Evolutionary conservation across 352 stramenopile species (phyloP).

Genomic region (Globisporangium mamillatum): DNA sequence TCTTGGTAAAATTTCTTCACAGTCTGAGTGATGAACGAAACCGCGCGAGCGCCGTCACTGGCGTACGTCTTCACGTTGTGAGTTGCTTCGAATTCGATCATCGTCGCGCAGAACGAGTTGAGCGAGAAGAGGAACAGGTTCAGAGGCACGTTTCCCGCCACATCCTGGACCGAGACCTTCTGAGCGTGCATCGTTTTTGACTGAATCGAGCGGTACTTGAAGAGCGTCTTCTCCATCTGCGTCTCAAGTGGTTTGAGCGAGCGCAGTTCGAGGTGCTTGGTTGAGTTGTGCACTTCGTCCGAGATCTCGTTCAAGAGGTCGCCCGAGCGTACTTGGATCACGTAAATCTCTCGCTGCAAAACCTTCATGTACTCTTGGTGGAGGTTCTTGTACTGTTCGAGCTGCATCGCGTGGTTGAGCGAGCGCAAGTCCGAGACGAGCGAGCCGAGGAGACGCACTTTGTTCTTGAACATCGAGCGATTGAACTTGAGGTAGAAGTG

Average conservation of each 20-base stretch:
- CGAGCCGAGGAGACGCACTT: conserved; percentile 59
- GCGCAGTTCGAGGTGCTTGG: conserved; percentile 47
- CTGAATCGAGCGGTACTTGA: conserved; percentile 58
- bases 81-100: conserved; percentile 65
- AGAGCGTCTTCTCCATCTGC: conserved; percentile 70
- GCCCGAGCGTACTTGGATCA: conserved; percentile 64
- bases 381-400: conserved; percentile 72
- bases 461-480: conserved; percentile 61
- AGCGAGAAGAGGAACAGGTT: conserved; percentile 84
- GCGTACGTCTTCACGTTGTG: conserved; percentile 65
- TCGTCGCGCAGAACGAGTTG: conserved; percentile 76
- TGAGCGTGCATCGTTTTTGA: conserved; percentile 46
- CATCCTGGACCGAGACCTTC: conserved; percentile 58
- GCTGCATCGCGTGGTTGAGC: conserved; percentile 74
- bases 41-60: conserved; percentile 32
- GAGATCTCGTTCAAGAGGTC: conserved; percentile 74
- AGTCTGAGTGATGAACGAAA: conserved; percentile 38
- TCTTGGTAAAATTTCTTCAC: conserved; percentile 34
- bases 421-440: conserved; percentile 62
- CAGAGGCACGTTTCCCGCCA: conserved; percentile 74
- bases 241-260: conserved; percentile 39
- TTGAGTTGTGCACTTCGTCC: conserved; percentile 47
- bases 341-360: conserved; percentile 79
- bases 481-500: conserved; percentile 72
- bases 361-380: conserved; percentile 78